Percentiles rank a stretch among this genome's conserved stretches.
phyloP scores from a whole-genome alignment of 495 filamentous ascomycete species.

The Penicillium cosmopolitanum region DNA sequence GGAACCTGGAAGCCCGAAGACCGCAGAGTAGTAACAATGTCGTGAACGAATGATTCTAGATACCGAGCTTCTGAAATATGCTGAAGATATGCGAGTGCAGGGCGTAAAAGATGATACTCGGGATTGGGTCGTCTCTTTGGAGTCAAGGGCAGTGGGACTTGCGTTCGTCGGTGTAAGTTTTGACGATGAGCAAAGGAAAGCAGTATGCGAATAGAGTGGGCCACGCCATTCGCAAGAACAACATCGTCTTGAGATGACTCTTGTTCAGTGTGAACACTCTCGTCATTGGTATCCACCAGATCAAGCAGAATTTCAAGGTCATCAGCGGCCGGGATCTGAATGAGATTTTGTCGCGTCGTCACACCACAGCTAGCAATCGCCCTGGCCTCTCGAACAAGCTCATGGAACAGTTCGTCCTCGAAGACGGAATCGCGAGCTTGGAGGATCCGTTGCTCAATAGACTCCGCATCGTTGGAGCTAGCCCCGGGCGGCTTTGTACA shows the following conservation, averaged over 20 bases:
- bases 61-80: slow-evolving; percentile 54
- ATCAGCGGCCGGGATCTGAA: slow-evolving; percentile 58
- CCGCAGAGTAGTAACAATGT: slow-evolving; percentile 40
- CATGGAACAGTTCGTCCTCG: slow-evolving; percentile 92
- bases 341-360: slow-evolving; percentile 57
- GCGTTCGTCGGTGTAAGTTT: slow-evolving; percentile 64
- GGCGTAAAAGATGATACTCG: slow-evolving; percentile 65
- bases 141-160: slow-evolving; percentile 61
- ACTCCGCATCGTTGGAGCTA: slow-evolving; percentile 31
- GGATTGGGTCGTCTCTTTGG: slow-evolving; percentile 49
- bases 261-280: slow-evolving; percentile 13
- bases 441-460: slow-evolving; percentile 68
- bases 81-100: slow-evolving; percentile 64
- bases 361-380: slow-evolving; percentile 67
- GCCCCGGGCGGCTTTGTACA: slow-evolving; percentile 44
- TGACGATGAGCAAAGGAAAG: slow-evolving; percentile 73
- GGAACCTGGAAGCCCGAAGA: slow-evolving; percentile 44
- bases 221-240: slow-evolving; percentile 57
- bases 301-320: slow-evolving; percentile 65
- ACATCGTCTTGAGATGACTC: slow-evolving; percentile 26
- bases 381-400: slow-evolving; percentile 81
- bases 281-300: slow-evolving; percentile 61
- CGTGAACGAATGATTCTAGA: slow-evolving; percentile 42
- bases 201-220: slow-evolving; percentile 65
- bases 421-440: slow-evolving; percentile 87